These are phyloP conservation scores for Pseudomicrostroma phylloplanum DNA, from an alignment of 1,284 basidiomycete genomes.

Conservation along the genomic window DNA sequence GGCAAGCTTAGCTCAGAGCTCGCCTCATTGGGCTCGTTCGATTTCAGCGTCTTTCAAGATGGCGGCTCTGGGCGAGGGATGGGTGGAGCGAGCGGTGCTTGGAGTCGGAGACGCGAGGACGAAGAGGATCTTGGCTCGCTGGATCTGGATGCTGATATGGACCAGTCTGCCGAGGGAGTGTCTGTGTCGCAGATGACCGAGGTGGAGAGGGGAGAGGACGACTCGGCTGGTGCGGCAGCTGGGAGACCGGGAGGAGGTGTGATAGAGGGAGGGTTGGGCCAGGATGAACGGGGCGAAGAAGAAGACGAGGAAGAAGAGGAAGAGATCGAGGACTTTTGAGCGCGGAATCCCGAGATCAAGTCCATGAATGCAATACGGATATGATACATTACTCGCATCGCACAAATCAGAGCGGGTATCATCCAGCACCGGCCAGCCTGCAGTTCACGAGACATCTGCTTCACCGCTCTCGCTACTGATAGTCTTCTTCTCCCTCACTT, in stretches of 20 bases:
- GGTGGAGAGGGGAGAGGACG: neutral
- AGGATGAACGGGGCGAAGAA: neutral
- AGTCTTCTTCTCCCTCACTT: too few relatives aligned
- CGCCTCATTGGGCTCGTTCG: too few relatives aligned
- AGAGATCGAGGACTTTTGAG: neutral
- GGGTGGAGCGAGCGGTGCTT: neutral
- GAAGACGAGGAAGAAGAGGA: slow-evolving; percentile 4
- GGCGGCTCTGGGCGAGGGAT: neutral
- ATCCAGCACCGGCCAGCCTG: too few relatives aligned
- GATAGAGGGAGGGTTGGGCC: too few relatives aligned
- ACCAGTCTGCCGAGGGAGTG: neutral
- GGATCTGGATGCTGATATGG: neutral
- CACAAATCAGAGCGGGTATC: too few relatives aligned
- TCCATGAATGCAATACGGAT: too few relatives aligned
- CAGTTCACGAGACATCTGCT: too few relatives aligned
- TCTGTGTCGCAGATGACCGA: neutral
- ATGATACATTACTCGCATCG: too few relatives aligned
- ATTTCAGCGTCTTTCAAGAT: too few relatives aligned
- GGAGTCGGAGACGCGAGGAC: neutral
- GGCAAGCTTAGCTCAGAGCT: too few relatives aligned
- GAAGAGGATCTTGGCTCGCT: neutral
- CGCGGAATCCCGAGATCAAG: too few relatives aligned
- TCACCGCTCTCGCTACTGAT: too few relatives aligned
- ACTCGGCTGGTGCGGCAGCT: neutral
- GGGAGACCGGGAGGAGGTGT: neutral